Evolutionary conservation across 1,284 basidiomycete genomes (phyloP), one percentile per base, ranked within the genome.

Genomic region (Xerocomus amazonicus): DNA sequence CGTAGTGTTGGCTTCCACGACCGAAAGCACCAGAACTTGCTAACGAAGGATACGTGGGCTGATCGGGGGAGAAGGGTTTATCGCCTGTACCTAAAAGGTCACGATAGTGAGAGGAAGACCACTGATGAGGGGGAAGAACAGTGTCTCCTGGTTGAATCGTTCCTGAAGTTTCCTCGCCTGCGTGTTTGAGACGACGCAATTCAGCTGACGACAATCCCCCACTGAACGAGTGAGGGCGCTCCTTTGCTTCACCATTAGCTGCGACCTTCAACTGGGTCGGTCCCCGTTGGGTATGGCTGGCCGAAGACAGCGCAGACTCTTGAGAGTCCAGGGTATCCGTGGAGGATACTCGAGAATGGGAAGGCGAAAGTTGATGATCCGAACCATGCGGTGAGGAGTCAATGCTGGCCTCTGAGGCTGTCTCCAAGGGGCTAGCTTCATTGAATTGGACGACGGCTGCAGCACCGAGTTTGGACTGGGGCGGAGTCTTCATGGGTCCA

Each of bases 161-260:
- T 59, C 60, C 74, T n/a, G 53, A 67, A 33, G 67, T 65, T 53
- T 71, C 71, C 51, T 81, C 80, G 39, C 78, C 83, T 27, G 75
- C 79, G 59, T 85, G 82, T 62, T 86, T 84, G 50, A 89, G 70
- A 56, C 86, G 84, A 54, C 81, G 80, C 52, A 89, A 73, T 54
- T 89, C 86, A 43, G 82, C 81, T 47, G 72, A 75, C 13, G 86
- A 86, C 38, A 89, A 70, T 23, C 84, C 84, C 32, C 87, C 87
- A 53, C 83, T 88, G 65, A 87, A 89, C 0, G 87, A 88, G 62
- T 86, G 85, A 14, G 86, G 87, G 47, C 87, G 78, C 62, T 87
- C 87, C 62, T 85, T 84, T 44, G 77, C 70, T 60, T 87, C 84
- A 50, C 70, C 69, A 45, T 73, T 59, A 43, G 71, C 66, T 43